phyloP scores from a whole-genome alignment of 352 stramenopile genomes.

The Phytopythium ostracodes region DNA sequence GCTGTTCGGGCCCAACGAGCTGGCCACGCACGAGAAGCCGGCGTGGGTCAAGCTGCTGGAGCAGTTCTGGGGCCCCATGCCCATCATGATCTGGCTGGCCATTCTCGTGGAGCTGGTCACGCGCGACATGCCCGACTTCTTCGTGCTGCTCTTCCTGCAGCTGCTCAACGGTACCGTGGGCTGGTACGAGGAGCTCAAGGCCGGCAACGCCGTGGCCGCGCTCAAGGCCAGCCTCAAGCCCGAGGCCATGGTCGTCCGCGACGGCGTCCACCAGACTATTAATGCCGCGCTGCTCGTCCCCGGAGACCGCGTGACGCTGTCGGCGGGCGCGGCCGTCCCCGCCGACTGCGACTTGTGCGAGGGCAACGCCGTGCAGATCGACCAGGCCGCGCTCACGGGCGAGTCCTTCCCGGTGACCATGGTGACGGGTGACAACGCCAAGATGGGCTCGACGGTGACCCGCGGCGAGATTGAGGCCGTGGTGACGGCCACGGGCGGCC shows the following conservation, averaged over 20 bases:
- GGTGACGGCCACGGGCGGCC: conserved; percentile 81
- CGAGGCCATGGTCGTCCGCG: conserved; percentile 83
- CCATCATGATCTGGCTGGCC: conserved; percentile 90
- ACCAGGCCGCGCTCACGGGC: conserved; percentile 92
- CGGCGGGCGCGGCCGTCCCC: conserved; percentile 87
- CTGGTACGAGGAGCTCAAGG: conserved; percentile 83
- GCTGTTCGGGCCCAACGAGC: conserved; percentile 88
- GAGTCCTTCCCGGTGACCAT: conserved; percentile 93
- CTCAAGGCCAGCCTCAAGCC: conserved; percentile 86
- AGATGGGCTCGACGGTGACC: conserved; percentile 85
- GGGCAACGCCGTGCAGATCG: conserved; percentile 82
- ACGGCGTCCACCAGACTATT: conserved; percentile 86
- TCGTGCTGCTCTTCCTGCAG: conserved; percentile 69
- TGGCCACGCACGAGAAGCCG: conserved; percentile 47
- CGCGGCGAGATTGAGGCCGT: conserved; percentile 91
- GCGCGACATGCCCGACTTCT: conserved; percentile 50
- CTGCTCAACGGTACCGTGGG: conserved; percentile 62
- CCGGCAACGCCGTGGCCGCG: conserved; percentile 77
- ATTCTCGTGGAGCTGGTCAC: conserved; percentile 78
- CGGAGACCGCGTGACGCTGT: conserved; percentile 91
- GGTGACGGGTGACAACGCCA: conserved; percentile 67
- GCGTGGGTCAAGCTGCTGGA: conserved; percentile 53
- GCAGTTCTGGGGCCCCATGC: conserved; percentile 84
- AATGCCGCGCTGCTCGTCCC: conserved; percentile 90
- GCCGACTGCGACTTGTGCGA: conserved; percentile 89